A percentile compares a stretch with the other conserved stretches of the same genome.
phyloP scores from a whole-genome alignment of 2,329 filamentous ascomycete genomes.

The Apiospora arundinis region DNA sequence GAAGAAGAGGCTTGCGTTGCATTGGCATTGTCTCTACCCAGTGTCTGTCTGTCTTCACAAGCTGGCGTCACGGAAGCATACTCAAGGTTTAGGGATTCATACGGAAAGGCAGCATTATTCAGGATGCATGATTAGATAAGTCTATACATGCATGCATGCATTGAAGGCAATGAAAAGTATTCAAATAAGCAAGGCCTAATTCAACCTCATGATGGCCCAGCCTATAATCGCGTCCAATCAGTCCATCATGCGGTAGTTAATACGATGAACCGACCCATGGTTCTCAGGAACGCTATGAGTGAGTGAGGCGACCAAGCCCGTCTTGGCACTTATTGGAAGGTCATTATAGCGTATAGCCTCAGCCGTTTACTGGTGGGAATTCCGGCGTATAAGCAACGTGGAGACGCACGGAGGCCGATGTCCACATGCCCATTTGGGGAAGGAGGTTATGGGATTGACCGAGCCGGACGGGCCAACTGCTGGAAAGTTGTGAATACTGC shows the following conservation, averaged over 20 bases:
- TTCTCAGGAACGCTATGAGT: neutral
- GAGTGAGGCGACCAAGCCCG: conserved; percentile 1
- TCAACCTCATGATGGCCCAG: neutral
- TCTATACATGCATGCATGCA: neutral
- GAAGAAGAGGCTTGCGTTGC: neutral
- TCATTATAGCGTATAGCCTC: conserved; percentile 1
- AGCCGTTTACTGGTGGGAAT: conserved; percentile 7
- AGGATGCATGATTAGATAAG: neutral
- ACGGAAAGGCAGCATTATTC: conserved; percentile 13
- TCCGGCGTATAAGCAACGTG: neutral
- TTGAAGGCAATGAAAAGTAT: neutral
- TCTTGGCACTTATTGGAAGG: neutral
- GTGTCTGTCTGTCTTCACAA: neutral
- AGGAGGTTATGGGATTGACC: neutral
- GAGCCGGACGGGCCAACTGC: neutral
- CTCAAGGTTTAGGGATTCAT: neutral
- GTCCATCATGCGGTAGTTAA: neutral
- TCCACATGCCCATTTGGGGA: conserved; percentile 14
- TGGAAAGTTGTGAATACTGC: neutral
- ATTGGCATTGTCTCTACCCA: neutral
- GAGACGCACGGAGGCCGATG: conserved; percentile 2
- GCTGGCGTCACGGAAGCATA: conserved; percentile 12
- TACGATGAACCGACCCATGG: no score
- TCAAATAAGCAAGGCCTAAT: neutral
- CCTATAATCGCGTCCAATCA: neutral